phyloP scores from a whole-genome alignment of 163 green algal genomes.

The Trebouxia gelatinosa region DNA sequence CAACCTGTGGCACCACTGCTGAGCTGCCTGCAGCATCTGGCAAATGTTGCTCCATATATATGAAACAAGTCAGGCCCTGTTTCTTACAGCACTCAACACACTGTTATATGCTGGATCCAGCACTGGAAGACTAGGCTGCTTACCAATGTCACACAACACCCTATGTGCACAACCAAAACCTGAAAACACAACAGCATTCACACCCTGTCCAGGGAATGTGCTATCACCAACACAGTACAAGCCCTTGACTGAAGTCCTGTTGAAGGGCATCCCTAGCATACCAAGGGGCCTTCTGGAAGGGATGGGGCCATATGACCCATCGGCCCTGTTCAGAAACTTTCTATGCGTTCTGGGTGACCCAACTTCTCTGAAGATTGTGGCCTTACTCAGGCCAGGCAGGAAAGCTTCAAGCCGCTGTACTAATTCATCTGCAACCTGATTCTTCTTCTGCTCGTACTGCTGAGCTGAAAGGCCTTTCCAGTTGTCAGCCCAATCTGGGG shows the following conservation, averaged over 20 bases:
- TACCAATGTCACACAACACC: constrained; percentile 75
- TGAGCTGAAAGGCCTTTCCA: constrained; percentile 65
- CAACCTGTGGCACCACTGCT: too few species aligned
- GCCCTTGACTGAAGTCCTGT: constrained; percentile 65
- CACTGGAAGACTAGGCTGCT: constrained; percentile 51
- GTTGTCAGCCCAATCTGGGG: constrained; percentile 90
- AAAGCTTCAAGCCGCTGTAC: constrained; percentile 80
- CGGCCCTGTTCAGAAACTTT: constrained; percentile 80
- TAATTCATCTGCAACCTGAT: constrained; percentile 74
- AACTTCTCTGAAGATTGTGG: constrained; percentile 74
- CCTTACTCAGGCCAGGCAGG: constrained; percentile 76
- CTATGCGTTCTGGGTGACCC: constrained; percentile 91
- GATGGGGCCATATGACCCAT: constrained; percentile 95
- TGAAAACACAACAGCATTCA: constrained; percentile 97
- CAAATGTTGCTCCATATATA: too few species aligned
- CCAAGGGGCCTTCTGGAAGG: constrained; percentile 79
- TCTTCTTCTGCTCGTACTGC: constrained; percentile 87
- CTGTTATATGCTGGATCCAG: constrained; percentile 53
- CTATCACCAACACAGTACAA: constrained; percentile 96
- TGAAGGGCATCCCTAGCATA: constrained; percentile 97
- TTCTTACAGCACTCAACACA: constrained; percentile 41
- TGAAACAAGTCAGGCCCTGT: constrained; percentile 36
- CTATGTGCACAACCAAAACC: constrained; percentile 95
- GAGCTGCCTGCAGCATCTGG: too few species aligned
- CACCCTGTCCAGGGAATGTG: constrained; percentile 93